phyloP scores from a whole-genome alignment of 2,329 filamentous ascomycete genomes.

The Microsporum audouinii region DNA sequence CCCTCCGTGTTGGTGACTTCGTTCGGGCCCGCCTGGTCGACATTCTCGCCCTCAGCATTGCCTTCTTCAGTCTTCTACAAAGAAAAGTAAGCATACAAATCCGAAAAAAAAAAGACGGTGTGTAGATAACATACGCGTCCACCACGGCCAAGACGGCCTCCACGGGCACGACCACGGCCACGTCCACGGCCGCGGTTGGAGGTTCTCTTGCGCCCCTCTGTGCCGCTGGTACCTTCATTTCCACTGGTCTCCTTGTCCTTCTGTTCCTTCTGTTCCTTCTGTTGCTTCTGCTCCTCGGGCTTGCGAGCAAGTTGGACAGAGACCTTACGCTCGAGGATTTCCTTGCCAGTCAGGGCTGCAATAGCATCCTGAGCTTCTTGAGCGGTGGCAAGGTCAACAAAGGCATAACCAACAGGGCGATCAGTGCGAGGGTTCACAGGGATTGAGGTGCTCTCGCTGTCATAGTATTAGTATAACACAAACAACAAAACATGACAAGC shows the following conservation, averaged over 20 bases:
- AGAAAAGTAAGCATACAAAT: slow-evolving; percentile 6
- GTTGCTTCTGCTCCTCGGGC: slow-evolving; percentile 74
- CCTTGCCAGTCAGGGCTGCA: slow-evolving; percentile 87
- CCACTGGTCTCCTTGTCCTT: slow-evolving; percentile 47
- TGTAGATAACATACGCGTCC: slow-evolving; percentile 49
- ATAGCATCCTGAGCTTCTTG: slow-evolving; percentile 93
- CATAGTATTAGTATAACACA: not conserved
- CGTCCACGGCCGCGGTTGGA: slow-evolving; percentile 49
- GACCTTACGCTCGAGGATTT: slow-evolving; percentile 97
- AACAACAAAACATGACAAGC: not conserved
- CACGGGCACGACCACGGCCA: slow-evolving; percentile 49
- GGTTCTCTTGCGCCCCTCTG: slow-evolving; percentile 49
- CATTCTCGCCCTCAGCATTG: slow-evolving; percentile 36
- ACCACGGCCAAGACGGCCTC: slow-evolving; percentile 55
- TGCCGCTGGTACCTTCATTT: slow-evolving; percentile 59
- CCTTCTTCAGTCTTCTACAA: slow-evolving; percentile 17
- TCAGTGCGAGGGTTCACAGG: slow-evolving; percentile 98
- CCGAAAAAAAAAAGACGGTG: not conserved
- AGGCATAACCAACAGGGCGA: slow-evolving; percentile 96
- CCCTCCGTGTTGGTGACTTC: slow-evolving; percentile 45
- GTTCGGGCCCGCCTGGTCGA: slow-evolving; percentile 48
- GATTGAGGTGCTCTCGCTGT: slow-evolving; percentile 94
- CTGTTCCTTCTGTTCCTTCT: slow-evolving; percentile 31
- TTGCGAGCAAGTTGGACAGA: slow-evolving; percentile 97
- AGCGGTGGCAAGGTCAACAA: slow-evolving; percentile 92